Base-by-base conservation (phyloP, 2,329 filamentous ascomycete genomes). In the Cercospora nicotianae region DNA sequence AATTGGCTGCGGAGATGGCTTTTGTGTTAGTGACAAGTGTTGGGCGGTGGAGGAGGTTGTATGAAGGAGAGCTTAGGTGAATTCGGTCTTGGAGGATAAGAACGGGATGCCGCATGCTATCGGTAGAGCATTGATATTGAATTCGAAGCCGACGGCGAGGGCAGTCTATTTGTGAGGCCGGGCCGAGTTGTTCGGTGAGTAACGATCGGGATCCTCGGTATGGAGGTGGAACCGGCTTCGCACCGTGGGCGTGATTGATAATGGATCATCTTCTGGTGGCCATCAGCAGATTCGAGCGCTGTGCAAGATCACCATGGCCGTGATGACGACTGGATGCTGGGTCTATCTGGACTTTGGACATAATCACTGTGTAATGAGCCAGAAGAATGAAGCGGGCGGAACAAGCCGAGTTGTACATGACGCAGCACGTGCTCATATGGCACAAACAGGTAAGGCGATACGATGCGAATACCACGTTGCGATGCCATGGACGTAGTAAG, bases 41-140 rank as follows among this genome's bases (percentile, higher is more conserved):
- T 74, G 74, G 73, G 61, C 64, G 23, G 23, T 26, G 23, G 23
- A 26, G 23, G 23, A 26, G 23, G 23, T 26, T 26, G 23, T 4
- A 26, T 26, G 23, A 26, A 26, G 23, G 23, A 26, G 23, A 26
- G 23, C 23, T 26, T 26, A 26, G 23, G 23, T 26, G 23, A 26
- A 26, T 4, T 26, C 23, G 23, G 23, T 26, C 23, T 26, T 26
- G 23, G 23, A 75, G 63, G 64, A 73, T 66, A 55, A 65, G 10
- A 42, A 70, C 9, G 73, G 70, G 16, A 69, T 60, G 53, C 58
- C 64, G 16, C 66, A 68, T 67, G 69, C 73, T 6, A 72, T 45
- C 48, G 69, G 58, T 16, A 72, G 68, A 53, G 67, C 70, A 23
- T 64, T 75, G 42, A 74, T 73, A 51, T 64, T 73, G 42, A 64